Evolutionary conservation across 2,329 filamentous ascomycete genomes (phyloP).

Genomic region (Fusarium sp.): DNA sequence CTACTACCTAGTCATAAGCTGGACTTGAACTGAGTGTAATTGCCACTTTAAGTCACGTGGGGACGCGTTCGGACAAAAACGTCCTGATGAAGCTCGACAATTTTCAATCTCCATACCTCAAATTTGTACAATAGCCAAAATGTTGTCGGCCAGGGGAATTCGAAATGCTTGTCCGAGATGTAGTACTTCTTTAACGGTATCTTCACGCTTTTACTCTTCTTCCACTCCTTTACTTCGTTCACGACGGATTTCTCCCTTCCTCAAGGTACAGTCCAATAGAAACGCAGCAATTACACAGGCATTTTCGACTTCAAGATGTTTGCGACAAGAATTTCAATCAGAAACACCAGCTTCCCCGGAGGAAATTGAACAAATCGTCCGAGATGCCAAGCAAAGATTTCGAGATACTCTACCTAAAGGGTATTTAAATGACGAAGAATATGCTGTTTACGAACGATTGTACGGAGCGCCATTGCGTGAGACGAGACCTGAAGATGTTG

Average conservation of each 20-base stretch:
- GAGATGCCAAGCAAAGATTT: conserved; percentile 78
- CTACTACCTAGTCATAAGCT: background rate
- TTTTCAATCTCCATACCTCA: conserved; percentile 18
- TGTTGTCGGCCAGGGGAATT: conserved; percentile 52
- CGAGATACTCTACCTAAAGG: conserved; percentile 80
- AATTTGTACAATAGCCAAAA: conserved; percentile 44
- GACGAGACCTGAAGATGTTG: conserved; percentile 70
- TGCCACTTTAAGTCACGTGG: conserved; percentile 48
- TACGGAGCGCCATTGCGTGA: conserved; percentile 80
- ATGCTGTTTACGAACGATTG: conserved; percentile 79
- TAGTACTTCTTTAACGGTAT: conserved; percentile 29
- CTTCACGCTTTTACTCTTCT: conserved; percentile 22
- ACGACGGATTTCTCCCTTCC: conserved; percentile 28
- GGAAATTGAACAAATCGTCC: conserved; percentile 72
- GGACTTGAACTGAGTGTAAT: background rate
- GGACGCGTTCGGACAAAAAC: conserved; percentile 42
- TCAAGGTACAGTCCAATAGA: conserved; percentile 43
- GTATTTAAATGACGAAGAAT: conserved; percentile 77
- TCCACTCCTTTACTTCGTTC: conserved; percentile 31
- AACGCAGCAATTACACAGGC: conserved; percentile 44
- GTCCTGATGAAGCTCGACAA: conserved; percentile 25
- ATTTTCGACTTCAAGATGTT: conserved; percentile 48
- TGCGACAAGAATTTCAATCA: conserved; percentile 37
- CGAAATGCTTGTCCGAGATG: conserved; percentile 50
- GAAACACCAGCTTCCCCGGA: conserved; percentile 28